Base-by-base conservation (phyloP, 352 stramenopile species). In the Phytophthora nicotianae region DNA sequence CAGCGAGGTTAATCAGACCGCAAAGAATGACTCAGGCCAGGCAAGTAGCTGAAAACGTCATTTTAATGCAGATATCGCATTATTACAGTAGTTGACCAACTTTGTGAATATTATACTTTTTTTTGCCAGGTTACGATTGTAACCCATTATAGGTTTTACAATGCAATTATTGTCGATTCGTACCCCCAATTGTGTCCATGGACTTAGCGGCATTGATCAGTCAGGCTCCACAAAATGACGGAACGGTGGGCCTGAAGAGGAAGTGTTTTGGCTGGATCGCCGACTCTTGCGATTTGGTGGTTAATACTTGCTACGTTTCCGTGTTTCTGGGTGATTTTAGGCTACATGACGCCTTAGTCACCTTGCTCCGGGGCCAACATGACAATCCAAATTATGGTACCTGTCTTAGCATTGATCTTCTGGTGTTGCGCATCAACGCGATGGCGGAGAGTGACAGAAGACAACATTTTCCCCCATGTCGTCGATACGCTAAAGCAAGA, bases 391-490 rank as follows among this genome's bases (percentile, higher is more conserved):
- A 38, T 11, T 16, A 2, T 3, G 17, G 24, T 33, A 26, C 19
- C 24, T 32, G 13, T 32, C 35, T 56, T 23, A 42, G 19, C 26
- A 40, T 43, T 16, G 56, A 64, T 10, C 23, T 64, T 0, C 16
- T 51, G 35, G 17, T 51, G 14, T 64, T 17, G 35, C 37, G 24
- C 6, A 37, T 56, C 1, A 45, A 57, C 26, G 17, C 38, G 20
- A 57, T 57, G 56, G 13, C 27, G 10, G 24, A 19, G 10, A 6
- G 17, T n/a, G 46, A 51, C 10, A 45, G 38, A 26, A 50, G 14
- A 5, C 57, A 46, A 14, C 46, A 64, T n/a, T 32, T 42, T n/a
- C n/a, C 11, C 6, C 10, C 16, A 64, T 33, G 56, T 64, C 13
- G 3, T 57, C 23, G 32, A 8, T 13, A 7, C 35, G 4, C n/a